Evolutionary conservation across 805 yeast species (phyloP).

Genomic region (Ogataea ganodermae): DNA sequence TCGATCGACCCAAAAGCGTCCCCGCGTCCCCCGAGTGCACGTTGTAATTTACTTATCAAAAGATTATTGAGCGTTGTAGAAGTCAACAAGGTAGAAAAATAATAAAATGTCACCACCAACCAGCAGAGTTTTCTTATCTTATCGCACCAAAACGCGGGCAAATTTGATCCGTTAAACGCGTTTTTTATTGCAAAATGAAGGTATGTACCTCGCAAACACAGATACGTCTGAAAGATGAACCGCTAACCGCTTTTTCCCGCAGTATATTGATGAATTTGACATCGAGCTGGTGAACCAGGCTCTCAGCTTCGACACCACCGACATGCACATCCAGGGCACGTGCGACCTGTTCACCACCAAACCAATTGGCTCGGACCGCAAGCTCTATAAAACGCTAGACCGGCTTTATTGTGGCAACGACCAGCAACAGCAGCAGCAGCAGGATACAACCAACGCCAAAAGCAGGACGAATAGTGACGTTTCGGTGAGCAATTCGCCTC

Average conservation of each 20-base stretch:
- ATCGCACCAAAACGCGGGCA: background rate
- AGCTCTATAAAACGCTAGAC: slow-evolving; percentile 84
- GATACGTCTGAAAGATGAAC: background rate
- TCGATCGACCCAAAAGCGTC: background rate
- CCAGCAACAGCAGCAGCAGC: slow-evolving; percentile 10
- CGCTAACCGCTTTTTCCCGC: background rate
- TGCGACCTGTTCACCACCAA: slow-evolving; percentile 94
- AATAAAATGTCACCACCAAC: background rate
- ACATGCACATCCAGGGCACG: slow-evolving; percentile 79
- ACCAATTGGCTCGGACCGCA: slow-evolving; percentile 86
- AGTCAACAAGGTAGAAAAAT: background rate
- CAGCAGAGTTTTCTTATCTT: background rate
- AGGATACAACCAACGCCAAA: slow-evolving; percentile 8
- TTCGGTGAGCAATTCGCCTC: slow-evolving; percentile 19
- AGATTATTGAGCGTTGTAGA: slow-evolving; percentile 1
- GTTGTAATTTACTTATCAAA: slow-evolving; percentile 1
- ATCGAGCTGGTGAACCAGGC: slow-evolving; percentile 90
- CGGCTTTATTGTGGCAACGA: slow-evolving; percentile 43
- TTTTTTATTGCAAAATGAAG: slow-evolving; percentile 14
- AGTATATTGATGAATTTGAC: slow-evolving; percentile 92
- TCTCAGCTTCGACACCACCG: slow-evolving; percentile 74
- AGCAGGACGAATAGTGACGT: slow-evolving; percentile 26
- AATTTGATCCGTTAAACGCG: background rate
- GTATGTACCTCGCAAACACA: slow-evolving; percentile 8
- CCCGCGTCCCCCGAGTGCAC: background rate